Evolutionary conservation across 176 grass and related monocot species (phyloP).

Genomic region (Ensete ventricosum): DNA sequence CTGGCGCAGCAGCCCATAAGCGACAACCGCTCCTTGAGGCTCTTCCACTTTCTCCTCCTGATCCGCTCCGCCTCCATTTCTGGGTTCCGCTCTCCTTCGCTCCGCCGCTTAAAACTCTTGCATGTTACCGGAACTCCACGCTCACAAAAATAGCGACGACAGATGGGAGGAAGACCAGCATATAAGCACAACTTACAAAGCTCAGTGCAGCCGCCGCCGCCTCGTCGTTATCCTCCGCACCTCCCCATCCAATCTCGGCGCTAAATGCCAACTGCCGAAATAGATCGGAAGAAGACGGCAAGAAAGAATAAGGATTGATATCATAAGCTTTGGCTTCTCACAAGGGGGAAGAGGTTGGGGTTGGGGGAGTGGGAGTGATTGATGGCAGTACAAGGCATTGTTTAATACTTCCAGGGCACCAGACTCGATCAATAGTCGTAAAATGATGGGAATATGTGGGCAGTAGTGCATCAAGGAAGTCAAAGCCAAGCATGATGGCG

Average conservation of each 20-base stretch:
- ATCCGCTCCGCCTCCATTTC: not conserved
- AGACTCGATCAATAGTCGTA: not conserved
- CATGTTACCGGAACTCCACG: not conserved
- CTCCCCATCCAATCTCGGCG: not conserved
- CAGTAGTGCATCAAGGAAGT: not conserved
- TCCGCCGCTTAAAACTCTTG: not conserved
- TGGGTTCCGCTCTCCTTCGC: not conserved
- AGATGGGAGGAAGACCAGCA: not conserved
- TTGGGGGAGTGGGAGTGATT: not conserved
- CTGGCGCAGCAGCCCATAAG: slow-evolving; percentile 8
- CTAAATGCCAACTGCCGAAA: not conserved
- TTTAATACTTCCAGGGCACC: not conserved
- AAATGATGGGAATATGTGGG: not conserved
- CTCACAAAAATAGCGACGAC: not conserved
- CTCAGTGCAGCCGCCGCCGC: not conserved
- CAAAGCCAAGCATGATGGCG: not conserved
- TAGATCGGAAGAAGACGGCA: not conserved
- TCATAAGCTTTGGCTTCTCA: not conserved
- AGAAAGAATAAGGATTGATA: not conserved
- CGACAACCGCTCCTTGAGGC: not conserved
- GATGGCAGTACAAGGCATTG: not conserved
- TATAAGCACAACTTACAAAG: not conserved
- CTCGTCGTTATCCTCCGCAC: not conserved
- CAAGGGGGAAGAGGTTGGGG: not conserved
- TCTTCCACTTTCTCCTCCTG: not conserved